Evolutionary conservation across 768 basidiomycete species (phyloP), one percentile per base, ranked within the genome.

Genomic region (Podaxis sp.): DNA sequence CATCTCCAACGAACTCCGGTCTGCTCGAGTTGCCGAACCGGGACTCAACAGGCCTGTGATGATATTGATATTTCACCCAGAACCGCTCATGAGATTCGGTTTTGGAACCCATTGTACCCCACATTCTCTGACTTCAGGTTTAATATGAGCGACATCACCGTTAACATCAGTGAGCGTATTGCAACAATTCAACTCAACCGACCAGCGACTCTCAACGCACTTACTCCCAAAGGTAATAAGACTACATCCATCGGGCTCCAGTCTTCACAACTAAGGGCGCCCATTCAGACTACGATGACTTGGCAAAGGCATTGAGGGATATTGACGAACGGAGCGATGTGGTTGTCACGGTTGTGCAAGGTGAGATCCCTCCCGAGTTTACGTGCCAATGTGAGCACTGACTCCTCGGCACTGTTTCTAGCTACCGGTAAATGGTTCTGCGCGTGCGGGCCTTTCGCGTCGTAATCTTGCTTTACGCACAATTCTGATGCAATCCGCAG

Each of bases 371-470:
- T 44, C 23, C 27, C 40, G 32, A 32, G 57, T 60, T 14, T 50
- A 10, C 25, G 35, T 55, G 4, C 32, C 56, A 32, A 36, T 11
- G 11, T 25, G 7, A 18, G 42, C n/a, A 10, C 16, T 18, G 27
- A 18, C 16, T 27, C 11, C 28, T 21, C n/a, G 18, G 25, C 32
- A 52, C 27, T 13, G 1, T 56, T 27, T 23, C 23, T 48, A 88
- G 88, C 85, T 9, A 85, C 76, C 36, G 88, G 88, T 2, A 81
- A 76, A 62, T 89, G 87, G 87, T 89, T 90, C 70, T 90, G 86
- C 74, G 81, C 88, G 88, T 89, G 68, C 67, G 86, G 72, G 16
- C 3, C 4, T 35, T 44, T 59, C 51, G 44, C 25, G 23, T n/a
- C 5, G 50, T 35, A 5, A 25, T 47, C 46, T 35, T 16, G 32